Evolutionary conservation across 495 filamentous ascomycete species (phyloP), one percentile per base, ranked within the genome.

Genomic region (Astrocystis sublimbata): DNA sequence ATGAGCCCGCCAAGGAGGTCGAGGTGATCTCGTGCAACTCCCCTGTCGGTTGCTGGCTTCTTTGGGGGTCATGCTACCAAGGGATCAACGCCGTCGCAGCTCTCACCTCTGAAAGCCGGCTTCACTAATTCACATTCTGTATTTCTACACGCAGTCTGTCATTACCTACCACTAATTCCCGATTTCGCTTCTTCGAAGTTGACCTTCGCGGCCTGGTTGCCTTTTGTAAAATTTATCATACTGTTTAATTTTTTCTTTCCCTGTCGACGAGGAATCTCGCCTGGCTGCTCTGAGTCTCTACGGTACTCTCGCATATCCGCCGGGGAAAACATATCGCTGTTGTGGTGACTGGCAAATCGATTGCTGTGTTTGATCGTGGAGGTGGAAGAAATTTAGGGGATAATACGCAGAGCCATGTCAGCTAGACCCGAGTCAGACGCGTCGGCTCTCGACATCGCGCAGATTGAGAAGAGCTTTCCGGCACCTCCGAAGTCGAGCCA

Each of bases 171-270:
- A 35, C 53, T 36, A 41, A n/a, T 46, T 24, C n/a, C 19, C 45
- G 15, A 55, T 63, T 69, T 71, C 62, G 52, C 43, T 71, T 69
- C 66, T 64, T 65, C 57, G 67, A 67, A 71, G 69, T 71, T 67
- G 69, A 71, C 58, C 69, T 71, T 69, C 69, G 59, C 40, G 62
- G 69, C 69, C 69, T 65, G 67, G 69, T 46, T 60, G 69, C 69
- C 67, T 40, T 62, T 68, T 33, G 15, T 60, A 49, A 13, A 38
- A 9, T n/a, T 36, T 36, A 56, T 60, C 54, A 13, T 43, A 9
- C 33, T 56, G 2, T 23, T 66, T 61, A 35, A 33, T 41, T 30
- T 5, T n/a, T 7, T 21, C 17, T 23, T n/a, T 7, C 26, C 17
- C 17, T 17, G 2, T 43, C 35, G 47, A 31, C 19, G 15, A 21